Percentiles rank a stretch among this genome's conserved stretches.
Evolutionary conservation across 176 grass and related monocot species (phyloP).

Genomic region (Bolboschoenus planiculmis): DNA sequence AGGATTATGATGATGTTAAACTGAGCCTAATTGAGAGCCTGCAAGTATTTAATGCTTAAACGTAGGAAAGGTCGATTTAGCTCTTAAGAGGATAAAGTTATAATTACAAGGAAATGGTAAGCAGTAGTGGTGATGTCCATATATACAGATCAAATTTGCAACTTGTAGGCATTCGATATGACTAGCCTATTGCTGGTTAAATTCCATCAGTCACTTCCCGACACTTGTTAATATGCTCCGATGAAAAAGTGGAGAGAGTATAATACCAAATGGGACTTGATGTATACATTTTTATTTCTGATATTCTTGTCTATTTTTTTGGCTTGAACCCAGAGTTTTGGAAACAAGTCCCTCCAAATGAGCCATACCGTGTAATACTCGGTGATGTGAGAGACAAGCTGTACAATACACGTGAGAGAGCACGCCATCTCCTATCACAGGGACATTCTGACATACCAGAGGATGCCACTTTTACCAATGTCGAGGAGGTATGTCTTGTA

Average conservation of each 20-base stretch:
- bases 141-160: neutral
- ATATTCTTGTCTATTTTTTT: neutral
- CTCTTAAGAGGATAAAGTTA: neutral
- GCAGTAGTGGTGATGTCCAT: neutral
- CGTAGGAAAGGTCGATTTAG: neutral
- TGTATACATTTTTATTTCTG: constrained; percentile 5
- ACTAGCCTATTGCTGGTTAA: neutral
- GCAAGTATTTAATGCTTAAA: neutral
- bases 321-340: constrained; percentile 69
- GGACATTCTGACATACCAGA: constrained; percentile 94
- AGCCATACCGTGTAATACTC: constrained; percentile 93
- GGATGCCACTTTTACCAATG: constrained; percentile 63
- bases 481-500: constrained; percentile 52
- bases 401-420: constrained; percentile 71
- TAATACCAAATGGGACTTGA: neutral
- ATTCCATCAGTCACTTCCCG: neutral
- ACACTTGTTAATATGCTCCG: neutral
- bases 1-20: neutral
- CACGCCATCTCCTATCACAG: constrained; percentile 82
- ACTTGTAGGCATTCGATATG: neutral
- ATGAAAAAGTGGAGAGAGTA: neutral
- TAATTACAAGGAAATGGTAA: neutral
- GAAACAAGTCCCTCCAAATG: constrained; percentile 87
- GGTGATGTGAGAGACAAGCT: constrained; percentile 89
- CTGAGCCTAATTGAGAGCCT: neutral